A percentile compares a stretch with the other conserved stretches of the same genome.
These are phyloP conservation scores for Papilionanthe hybrid DNA, from an alignment of 116 monocot genomes.

Conservation along the genomic window DNA sequence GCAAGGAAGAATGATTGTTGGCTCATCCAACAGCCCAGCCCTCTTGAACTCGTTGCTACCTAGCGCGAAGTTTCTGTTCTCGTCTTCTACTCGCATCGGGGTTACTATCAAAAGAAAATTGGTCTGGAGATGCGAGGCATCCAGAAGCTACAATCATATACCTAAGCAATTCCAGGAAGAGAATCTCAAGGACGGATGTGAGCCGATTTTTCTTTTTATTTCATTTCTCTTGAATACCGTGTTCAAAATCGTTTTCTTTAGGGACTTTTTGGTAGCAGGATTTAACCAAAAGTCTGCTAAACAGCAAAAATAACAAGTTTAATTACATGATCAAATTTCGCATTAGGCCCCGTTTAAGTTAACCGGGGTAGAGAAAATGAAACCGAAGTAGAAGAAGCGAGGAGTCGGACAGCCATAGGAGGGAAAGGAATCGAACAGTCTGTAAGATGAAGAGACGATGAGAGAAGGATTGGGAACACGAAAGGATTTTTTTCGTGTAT, in stretches of 20 bases:
- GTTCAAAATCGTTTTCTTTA: neutral
- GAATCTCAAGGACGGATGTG: constrained; percentile 85
- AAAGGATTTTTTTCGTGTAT: too few species aligned
- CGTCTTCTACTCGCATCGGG: neutral
- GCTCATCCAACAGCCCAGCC: neutral
- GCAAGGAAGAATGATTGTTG: neutral
- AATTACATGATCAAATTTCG: too few species aligned
- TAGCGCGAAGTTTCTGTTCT: constrained; percentile 9
- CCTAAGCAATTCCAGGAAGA: constrained; percentile 79
- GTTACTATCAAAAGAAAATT: constrained; percentile 6
- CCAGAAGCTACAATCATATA: constrained; percentile 40
- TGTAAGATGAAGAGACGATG: too few species aligned
- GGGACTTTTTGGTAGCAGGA: neutral
- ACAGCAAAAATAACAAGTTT: too few species aligned
- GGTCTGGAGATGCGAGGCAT: constrained; percentile 24
- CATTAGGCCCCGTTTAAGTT: too few species aligned
- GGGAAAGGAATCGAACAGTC: too few species aligned
- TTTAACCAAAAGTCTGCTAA: too few species aligned
- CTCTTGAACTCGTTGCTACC: constrained; percentile 1
- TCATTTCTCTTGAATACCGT: neutral
- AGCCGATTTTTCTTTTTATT: constrained; percentile 16
- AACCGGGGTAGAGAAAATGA: too few species aligned
- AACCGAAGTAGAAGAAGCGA: too few species aligned
- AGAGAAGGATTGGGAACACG: too few species aligned
- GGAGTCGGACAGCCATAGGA: too few species aligned